Base-by-base conservation (phyloP, 257 asterid genomes). In the Avicennia marina region DNA sequence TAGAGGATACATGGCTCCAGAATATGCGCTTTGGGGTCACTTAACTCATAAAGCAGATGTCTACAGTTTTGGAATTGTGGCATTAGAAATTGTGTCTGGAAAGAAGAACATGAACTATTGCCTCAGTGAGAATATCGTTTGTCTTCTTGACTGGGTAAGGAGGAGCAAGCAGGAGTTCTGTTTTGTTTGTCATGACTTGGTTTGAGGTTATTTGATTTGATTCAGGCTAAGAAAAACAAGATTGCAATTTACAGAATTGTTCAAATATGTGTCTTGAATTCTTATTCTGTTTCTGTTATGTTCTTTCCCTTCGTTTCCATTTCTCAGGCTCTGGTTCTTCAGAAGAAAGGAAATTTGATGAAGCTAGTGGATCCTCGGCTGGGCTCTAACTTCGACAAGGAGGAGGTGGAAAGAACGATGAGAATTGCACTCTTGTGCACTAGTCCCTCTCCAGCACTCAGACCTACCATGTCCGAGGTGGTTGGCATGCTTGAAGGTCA, bases 71-170 rank as follows among this genome's bases (percentile, higher is more conserved):
- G n/a, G n/a, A 81, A 67, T 81, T 1, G 82, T 85, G 59, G 78
- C 79, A 6, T 62, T 82, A 38, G 89, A 85, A 64, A 66, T 82
- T 4, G 77, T 78, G 44, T 74, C 89, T 31, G 89, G 91, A 46
- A 86, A 67, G 66, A 80, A 66, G 71, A 86, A 73, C 65, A 74
- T 78, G 81, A 70, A 79, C 41, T 80, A 52, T 49, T 70, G 80
- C 16, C 88, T 78, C 2, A 65, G 58, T 44, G 91, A 64, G 62
- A 67, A 78, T 36, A 75, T 73, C 57, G 72, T 82, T 17, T 82
- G 86, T 52, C 86, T 85, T 63, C 89, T 80, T 57, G 91, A 85
- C 27, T 75, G 82, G 91, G 95, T 85, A 72, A 73, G 83, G 32
- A 41, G 11, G 27, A 27, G n/a, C 8, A 2, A 46, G 5, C 21